Evolutionary conservation across 2,329 filamentous ascomycete genomes (phyloP).

Genomic region (Neoarthrinium moseri): DNA sequence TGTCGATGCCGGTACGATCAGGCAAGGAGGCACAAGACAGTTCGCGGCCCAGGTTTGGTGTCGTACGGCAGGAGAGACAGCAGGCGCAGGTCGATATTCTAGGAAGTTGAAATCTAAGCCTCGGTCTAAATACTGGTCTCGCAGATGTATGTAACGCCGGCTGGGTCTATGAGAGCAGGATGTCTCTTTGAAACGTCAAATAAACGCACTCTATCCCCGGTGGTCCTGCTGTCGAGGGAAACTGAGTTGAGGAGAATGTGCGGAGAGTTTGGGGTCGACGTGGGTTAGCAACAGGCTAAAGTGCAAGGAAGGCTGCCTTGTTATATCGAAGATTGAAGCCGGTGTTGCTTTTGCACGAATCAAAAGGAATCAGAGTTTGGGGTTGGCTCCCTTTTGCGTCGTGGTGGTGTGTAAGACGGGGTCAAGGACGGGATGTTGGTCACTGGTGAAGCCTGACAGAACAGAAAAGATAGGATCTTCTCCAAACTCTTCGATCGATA

Average conservation of each 20-base stretch:
- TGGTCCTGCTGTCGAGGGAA: too few relatives aligned
- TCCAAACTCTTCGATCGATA: constrained; percentile 8
- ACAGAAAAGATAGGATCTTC: constrained; percentile 4
- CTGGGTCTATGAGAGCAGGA: too few relatives aligned
- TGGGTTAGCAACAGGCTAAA: background rate
- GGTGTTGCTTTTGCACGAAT: constrained; percentile 8
- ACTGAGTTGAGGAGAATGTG: background rate
- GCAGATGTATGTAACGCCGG: background rate
- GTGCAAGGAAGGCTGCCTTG: background rate
- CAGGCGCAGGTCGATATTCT: constrained; percentile 1
- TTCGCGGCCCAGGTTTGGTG: background rate
- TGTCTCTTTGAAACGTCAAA: too few relatives aligned
- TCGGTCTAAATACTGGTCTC: background rate
- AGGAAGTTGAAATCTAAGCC: background rate
- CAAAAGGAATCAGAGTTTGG: constrained; percentile 5
- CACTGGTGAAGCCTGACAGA: constrained; percentile 1
- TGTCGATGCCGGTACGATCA: too few relatives aligned
- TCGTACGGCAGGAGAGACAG: background rate
- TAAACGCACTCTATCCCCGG: too few relatives aligned
- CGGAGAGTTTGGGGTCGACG: background rate
- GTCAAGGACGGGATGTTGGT: background rate
- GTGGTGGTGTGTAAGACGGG: constrained; percentile 7
- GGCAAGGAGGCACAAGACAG: background rate
- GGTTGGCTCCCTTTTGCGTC: constrained; percentile 1
- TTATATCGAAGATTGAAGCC: constrained; percentile 1